phyloP scores from a whole-genome alignment of 2,329 filamentous ascomycete genomes.

The Aspergillus aculeatinus region DNA sequence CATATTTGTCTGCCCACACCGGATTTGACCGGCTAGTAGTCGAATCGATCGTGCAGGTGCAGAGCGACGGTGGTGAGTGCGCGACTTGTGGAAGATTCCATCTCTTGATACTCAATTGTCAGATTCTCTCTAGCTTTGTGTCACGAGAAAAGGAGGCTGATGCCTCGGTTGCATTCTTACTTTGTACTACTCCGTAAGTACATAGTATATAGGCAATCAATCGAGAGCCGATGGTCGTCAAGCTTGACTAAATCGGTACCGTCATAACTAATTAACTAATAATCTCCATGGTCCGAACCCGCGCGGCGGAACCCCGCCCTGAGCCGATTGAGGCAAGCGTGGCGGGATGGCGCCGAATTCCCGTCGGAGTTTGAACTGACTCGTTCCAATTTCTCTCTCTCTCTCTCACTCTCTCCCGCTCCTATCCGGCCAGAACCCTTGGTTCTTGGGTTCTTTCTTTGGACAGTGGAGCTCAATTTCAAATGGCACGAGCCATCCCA shows the following conservation, averaged over 20 bases:
- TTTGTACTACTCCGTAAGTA: no score
- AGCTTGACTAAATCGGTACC: not conserved
- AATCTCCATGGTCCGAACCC: not conserved
- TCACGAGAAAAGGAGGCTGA: not conserved
- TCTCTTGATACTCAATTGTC: no score
- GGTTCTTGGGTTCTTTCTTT: not conserved
- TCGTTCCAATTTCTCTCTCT: not conserved
- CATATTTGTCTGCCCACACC: not conserved
- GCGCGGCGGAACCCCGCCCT: not conserved
- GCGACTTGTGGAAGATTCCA: not conserved
- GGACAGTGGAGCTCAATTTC: not conserved
- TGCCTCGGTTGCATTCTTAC: not conserved
- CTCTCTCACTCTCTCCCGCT: not conserved
- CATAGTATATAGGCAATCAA: no score
- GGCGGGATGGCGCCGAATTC: not conserved
- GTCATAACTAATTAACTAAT: not conserved
- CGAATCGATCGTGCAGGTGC: not conserved
- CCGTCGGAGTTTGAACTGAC: not conserved
- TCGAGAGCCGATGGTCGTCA: not conserved
- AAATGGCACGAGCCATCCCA: not conserved
- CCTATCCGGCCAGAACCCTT: not conserved
- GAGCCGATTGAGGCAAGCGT: not conserved
- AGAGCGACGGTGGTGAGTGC: not conserved
- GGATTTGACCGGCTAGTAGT: not conserved
- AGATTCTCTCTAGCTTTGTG: not conserved